Conservation (phyloP, 1,284 basidiomycete genomes). For the Ganoderma multipileum region DNA sequence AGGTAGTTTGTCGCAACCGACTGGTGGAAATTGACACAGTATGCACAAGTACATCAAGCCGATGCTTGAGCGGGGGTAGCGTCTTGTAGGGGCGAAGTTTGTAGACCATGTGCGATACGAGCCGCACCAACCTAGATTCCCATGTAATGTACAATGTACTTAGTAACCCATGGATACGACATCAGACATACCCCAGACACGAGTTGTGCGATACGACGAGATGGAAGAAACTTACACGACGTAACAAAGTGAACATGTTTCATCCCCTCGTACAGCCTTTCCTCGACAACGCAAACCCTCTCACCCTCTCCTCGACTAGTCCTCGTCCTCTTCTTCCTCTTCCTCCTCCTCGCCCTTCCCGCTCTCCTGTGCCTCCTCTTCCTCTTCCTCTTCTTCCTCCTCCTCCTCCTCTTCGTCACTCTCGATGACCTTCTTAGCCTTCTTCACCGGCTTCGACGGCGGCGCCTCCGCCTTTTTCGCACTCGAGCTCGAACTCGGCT, state of each 20-base stretch:
- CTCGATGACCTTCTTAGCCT: constrained; percentile 35
- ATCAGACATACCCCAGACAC: not conserved
- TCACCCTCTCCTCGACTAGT: not conserved
- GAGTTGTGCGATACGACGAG: not conserved
- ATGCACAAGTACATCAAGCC: constrained; percentile 36
- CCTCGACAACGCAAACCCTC: too few species aligned
- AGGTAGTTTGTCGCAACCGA: not conserved
- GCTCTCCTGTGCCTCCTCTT: constrained; percentile 21
- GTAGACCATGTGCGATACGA: constrained; percentile 16
- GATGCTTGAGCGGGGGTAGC: constrained; percentile 53
- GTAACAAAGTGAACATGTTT: not conserved
- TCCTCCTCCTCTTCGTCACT: constrained; percentile 36
- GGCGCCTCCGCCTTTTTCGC: constrained; percentile 26
- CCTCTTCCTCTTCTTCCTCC: constrained; percentile 27
- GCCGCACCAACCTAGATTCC: not conserved
- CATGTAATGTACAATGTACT: constrained; percentile 13
- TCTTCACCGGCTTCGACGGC: constrained; percentile 24
- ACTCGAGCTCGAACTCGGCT: constrained; percentile 14
- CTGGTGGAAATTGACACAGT: not conserved
- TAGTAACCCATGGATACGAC: constrained; percentile 2
- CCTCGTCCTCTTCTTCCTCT: constrained; percentile 28
- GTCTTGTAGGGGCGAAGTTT: constrained; percentile 41
- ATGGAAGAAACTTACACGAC: not conserved
- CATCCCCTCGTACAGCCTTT: not conserved
- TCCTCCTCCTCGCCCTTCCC: constrained; percentile 38